Evolutionary conservation across 176 grass and related monocot species (phyloP), one percentile per base, ranked within the genome.

Genomic region (Carex scoparia): DNA sequence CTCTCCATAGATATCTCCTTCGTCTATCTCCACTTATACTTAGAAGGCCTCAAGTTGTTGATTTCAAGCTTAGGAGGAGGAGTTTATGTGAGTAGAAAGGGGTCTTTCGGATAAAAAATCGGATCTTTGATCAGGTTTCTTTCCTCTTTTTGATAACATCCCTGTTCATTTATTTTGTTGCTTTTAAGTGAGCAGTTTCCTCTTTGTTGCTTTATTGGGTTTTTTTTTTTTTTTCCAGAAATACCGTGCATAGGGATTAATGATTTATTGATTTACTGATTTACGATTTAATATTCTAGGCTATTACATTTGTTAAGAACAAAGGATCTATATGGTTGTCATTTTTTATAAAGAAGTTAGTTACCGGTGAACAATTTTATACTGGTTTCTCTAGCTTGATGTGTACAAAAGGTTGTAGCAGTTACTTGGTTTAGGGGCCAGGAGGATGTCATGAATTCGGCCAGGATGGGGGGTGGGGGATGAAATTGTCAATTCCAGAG

Each of bases 121-220:
- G 42, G 42, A 68, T 68, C 58, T 83, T 65, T 67, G 10, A 31
- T 68, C n/a, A 68, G 80, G 80, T 83, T 15, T 51, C 10, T 46
- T 83, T 67, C 23, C 37, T 65, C 60, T 65, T 82, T 65, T 64
- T 15, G 15, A 54, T 82, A 46, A 64, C 44, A 28, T 32, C 19
- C 19, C 11, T 30, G n/a, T 54, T 23, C 70, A 51, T 49, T 74
- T 48, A 74, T 44, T 81, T 31, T 27, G 56, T 64, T 35, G 2
- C 40, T 81, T 46, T 27, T 3, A 61, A 63, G 3, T 46, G 18
- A 28, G 35, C 33, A 49, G 80, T 48, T 49, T 40, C 38, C 38
- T 40, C 38, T 40, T 40, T 40, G 38, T 64, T 46, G 7, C 13
- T 81, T 61, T 81, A 23, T 64, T 46, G 9, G 53, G 5, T 48